These are phyloP conservation scores for Anthracocystis panici-leucophaei DNA, from an alignment of 1,284 basidiomycete species.

Conservation along the genomic window DNA sequence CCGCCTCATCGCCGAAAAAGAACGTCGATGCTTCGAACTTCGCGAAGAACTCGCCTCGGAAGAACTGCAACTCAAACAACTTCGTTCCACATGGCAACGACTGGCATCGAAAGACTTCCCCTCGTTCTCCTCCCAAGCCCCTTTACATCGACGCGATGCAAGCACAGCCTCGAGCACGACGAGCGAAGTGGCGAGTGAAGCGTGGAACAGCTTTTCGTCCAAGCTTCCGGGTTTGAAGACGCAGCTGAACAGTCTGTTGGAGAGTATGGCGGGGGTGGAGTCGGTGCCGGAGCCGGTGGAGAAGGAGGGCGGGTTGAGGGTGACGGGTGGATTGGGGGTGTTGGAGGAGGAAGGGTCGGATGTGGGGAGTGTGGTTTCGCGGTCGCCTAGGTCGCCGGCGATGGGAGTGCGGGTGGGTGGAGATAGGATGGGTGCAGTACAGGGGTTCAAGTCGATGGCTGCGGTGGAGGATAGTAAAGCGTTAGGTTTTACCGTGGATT, in stretches of 20 bases:
- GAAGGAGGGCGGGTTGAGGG: conserved; percentile 1
- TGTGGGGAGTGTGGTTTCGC: conserved; percentile 25
- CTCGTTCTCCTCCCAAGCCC: conserved; percentile 8
- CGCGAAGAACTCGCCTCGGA: conserved; percentile 55
- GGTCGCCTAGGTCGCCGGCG: conserved; percentile 36
- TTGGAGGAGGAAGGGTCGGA: conserved; percentile 46
- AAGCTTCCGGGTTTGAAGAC: conserved; percentile 38
- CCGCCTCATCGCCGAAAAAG: conserved; percentile 68
- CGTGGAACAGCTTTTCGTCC: conserved; percentile 32
- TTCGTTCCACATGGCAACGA: conserved; percentile 35
- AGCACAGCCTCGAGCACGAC: conserved; percentile 14
- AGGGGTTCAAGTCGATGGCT: neutral
- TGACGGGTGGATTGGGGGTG: conserved; percentile 16
- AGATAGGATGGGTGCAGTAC: too few species aligned
- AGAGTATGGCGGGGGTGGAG: conserved; percentile 25
- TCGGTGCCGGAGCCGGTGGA: conserved; percentile 16
- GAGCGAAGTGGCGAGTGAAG: conserved; percentile 28
- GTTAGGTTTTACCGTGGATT: conserved; percentile 33
- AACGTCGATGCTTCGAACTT: conserved; percentile 68
- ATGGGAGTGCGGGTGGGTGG: neutral
- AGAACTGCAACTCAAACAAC: conserved; percentile 24
- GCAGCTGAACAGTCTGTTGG: conserved; percentile 39
- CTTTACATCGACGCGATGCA: conserved; percentile 12
- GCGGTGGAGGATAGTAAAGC: conserved; percentile 16
- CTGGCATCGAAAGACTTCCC: conserved; percentile 24